Evolutionary conservation across 2,329 filamentous ascomycete genomes (phyloP), one percentile per base, ranked within the genome.

Genomic region (Sporothrix curviconia): DNA sequence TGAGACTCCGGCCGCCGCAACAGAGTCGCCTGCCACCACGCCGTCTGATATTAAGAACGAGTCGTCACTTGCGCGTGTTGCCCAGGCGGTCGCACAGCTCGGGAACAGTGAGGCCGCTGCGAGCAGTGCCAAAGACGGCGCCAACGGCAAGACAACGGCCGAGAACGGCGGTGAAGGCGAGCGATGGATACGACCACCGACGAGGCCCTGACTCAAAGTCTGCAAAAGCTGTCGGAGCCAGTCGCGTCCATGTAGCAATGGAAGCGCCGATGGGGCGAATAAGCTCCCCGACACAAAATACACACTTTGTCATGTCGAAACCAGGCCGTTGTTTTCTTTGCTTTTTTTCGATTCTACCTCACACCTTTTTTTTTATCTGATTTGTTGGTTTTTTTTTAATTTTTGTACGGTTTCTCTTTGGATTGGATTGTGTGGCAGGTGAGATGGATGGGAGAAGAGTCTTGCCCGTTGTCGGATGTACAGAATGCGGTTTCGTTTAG

Each of bases 21-120:
- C n/a, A n/a, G n/a, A n/a, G n/a, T n/a, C n/a, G n/a, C n/a, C n/a
- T n/a, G n/a, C n/a, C 24, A 4, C 15, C 14, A 12, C 8, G 15
- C 36, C 32, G 9, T 5, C 43, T 1, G 46, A 57, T 14, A n/a
- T 34, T n/a, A 54, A 56, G 24, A 49, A 56, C 47, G 42, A 32
- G 30, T 50, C 57, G 3, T 71, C 76, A 1, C 69, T 81, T 6
- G 78, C 78, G 43, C 75, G 75, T 3, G 77, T 80, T 12, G 78
- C 78, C 11, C 76, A 80, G 62, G 78, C 78, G 0, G 65, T 72
- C 64, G 63, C 75, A 22, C 59, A 63, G 50, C 62, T 66, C 4
- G 60, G 58, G 19, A 49, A 40, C 14, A 62, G 63, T 30, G 47
- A 44, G n/a, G 53, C 24, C 4, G 36, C 24, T 3, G 28, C 47